Base-by-base conservation (phyloP, 1,139 yeast species). In the Casaregolazyma suthepensis region DNA sequence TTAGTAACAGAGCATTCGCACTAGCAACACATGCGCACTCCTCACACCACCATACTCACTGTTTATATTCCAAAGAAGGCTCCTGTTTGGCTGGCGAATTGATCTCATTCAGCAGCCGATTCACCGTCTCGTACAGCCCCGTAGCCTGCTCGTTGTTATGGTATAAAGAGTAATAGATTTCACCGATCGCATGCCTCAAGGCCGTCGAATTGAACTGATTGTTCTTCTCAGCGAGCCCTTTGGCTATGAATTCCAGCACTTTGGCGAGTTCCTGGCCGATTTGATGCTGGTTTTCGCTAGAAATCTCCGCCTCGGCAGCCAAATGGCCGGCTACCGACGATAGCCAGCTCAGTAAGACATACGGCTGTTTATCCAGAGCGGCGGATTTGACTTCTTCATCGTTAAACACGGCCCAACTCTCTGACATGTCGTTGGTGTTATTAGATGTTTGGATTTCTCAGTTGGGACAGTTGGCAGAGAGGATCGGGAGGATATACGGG, bases 91-190 rank as follows among this genome's bases (percentile, higher is more conserved):
- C 66, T 13, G 51, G 44, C n/a, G 63, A 55, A 46, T 61, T 63
- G 44, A 67, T 29, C 17, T 53, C 58, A 15, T 55, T 57, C 31
- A 67, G 56, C 3, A 66, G 57, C 49, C 59, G 60, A 54, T 64
- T 68, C 42, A 66, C 62, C 6, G 68, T 61, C 49, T 69, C 72
- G 55, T 61, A 69, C 45, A 66, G 57, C 29, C 59, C 63, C 47
- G 58, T 62, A 31, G 56, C 55, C 40, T 56, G 53, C 3, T 42
- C 56, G 10, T 26, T 26, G 10, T 26, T 15, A 53, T 46, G 37
- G 58, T 51, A 52, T 57, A 66, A 20, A 57, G 48, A 12, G 51
- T 52, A 56, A 47, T 62, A 66, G 0, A 57, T 51, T 26, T 57
- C 54, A 19, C 63, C 60, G 38, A 65, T 46, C n/a, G 57, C 59